Conservation (phyloP, 2,329 filamentous ascomycete species). For the Fusarium pseudonygamai region DNA sequence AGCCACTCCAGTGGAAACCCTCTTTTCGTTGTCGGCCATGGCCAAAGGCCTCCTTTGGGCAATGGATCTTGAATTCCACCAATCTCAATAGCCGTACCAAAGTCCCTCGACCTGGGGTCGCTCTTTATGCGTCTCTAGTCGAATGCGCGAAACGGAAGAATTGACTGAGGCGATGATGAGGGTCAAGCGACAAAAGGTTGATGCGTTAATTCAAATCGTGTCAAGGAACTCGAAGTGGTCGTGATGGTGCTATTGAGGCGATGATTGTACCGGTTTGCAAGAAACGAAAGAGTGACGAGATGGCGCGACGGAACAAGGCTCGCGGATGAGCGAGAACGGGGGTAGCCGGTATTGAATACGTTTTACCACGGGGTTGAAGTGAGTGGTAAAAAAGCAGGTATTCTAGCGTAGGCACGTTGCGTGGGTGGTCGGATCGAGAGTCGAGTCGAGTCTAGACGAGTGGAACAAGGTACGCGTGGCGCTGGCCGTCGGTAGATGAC, state of each 20-base stretch:
- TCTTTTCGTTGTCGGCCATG: conserved; percentile 48
- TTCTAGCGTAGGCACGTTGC: conserved; percentile 7
- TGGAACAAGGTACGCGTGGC: conserved; percentile 28
- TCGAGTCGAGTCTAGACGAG: conserved; percentile 15
- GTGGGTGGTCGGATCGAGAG: conserved; percentile 16
- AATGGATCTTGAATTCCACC: conserved; percentile 34
- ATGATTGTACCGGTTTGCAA: not conserved
- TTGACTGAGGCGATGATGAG: not conserved
- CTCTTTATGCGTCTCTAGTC: conserved; percentile 9
- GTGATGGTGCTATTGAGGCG: not conserved
- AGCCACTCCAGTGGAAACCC: conserved; percentile 27
- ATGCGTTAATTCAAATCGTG: conserved; percentile 1
- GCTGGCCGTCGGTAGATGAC: conserved; percentile 2
- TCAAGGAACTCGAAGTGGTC: not conserved
- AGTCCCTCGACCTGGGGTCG: conserved; percentile 11
- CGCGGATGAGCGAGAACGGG: conserved; percentile 2
- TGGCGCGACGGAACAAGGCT: conserved; percentile 1
- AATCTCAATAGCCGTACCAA: conserved; percentile 17
- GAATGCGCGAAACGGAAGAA: conserved; percentile 5
- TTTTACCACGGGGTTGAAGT: not conserved
- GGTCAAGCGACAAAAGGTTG: not conserved
- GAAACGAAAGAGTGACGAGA: conserved; percentile 3
- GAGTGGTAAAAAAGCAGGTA: conserved; percentile 19
- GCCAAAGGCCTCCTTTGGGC: conserved; percentile 37
- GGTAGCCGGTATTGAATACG: conserved; percentile 8